Conservation (phyloP, 305 asterid genomes). For the Stenogyne calaminthoides region DNA sequence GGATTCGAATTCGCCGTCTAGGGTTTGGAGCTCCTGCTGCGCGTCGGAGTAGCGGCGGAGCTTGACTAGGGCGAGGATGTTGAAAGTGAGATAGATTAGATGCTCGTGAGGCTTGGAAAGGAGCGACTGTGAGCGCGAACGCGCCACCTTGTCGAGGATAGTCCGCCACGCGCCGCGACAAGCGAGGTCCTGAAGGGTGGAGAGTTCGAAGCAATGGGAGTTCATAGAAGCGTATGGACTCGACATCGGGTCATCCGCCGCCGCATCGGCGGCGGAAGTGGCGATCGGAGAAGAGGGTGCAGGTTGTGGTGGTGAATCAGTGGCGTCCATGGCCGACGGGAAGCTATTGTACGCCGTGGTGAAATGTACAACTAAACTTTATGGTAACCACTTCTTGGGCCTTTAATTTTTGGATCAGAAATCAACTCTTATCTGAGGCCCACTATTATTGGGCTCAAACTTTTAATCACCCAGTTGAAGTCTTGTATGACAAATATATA, state of each 20-base stretch:
- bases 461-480: not conserved
- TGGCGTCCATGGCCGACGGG: conserved; percentile 40
- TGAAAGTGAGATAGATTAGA: conserved; percentile 81
- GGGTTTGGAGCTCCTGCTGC: conserved; percentile 65
- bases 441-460: conserved; percentile 13
- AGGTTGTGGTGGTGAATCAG: conserved; percentile 38
- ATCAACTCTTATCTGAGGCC: not conserved
- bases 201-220: conserved; percentile 79
- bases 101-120: conserved; percentile 88
- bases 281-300: conserved; percentile 24
- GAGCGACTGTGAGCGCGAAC: conserved; percentile 83
- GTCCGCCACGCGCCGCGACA: conserved; percentile 96
- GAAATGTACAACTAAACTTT: not conserved
- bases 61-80: conserved; percentile 77
- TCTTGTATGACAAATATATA: no score
- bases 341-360: conserved; percentile 24
- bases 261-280: conserved; percentile 16
- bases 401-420: not conserved
- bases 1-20: conserved; percentile 59
- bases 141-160: conserved; percentile 80
- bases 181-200: conserved; percentile 82
- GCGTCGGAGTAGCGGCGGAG: conserved; percentile 91
- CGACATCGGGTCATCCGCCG: conserved; percentile 55
- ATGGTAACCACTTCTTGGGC: not conserved
- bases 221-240: conserved; percentile 67